A percentile compares a stretch with the other conserved stretches of the same genome.
Conservation (phyloP, 1,284 basidiomycete genomes). For the Amylostereum chailletii region DNA sequence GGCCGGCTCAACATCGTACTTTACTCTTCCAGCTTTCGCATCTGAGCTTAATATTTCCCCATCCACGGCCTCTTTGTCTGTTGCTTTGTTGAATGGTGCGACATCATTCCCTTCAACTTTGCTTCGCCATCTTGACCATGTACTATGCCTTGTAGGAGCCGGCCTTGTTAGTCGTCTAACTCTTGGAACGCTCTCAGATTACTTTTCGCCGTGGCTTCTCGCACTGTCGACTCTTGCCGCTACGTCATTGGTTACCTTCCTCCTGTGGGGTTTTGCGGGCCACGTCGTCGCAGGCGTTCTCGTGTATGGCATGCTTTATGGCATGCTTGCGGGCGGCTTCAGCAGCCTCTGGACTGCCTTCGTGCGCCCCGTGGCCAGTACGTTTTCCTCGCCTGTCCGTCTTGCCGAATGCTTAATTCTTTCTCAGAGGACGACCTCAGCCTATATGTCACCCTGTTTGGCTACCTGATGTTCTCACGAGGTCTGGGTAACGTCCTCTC, state of each 20-base stretch:
- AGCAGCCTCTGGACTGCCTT: slow-evolving; percentile 19
- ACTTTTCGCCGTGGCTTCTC: slow-evolving; percentile 24
- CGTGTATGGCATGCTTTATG: slow-evolving; percentile 17
- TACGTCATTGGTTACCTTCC: slow-evolving; percentile 16
- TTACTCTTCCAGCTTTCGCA: not conserved
- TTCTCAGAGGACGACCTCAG: slow-evolving; percentile 23
- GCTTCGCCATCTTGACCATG: not conserved
- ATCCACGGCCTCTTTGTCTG: not conserved
- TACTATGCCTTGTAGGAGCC: not conserved
- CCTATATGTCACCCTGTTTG: slow-evolving; percentile 23
- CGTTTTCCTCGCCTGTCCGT: not conserved
- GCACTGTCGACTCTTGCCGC: slow-evolving; percentile 13
- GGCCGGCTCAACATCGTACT: not conserved
- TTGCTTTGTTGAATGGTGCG: not conserved
- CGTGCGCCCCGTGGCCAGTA: slow-evolving; percentile 15
- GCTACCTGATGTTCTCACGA: slow-evolving; percentile 25
- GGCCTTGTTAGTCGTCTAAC: not conserved
- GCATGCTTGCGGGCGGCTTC: slow-evolving; percentile 19
- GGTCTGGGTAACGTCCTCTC: slow-evolving; percentile 31
- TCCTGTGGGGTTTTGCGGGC: slow-evolving; percentile 21
- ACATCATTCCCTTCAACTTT: not conserved
- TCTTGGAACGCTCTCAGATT: slow-evolving; percentile 29
- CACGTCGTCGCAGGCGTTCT: slow-evolving; percentile 17
- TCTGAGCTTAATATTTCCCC: not conserved
- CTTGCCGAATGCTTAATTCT: not conserved